Evolutionary conservation across 345 rosid genomes (phyloP).

Genomic region (Barbarea vulgaris): DNA sequence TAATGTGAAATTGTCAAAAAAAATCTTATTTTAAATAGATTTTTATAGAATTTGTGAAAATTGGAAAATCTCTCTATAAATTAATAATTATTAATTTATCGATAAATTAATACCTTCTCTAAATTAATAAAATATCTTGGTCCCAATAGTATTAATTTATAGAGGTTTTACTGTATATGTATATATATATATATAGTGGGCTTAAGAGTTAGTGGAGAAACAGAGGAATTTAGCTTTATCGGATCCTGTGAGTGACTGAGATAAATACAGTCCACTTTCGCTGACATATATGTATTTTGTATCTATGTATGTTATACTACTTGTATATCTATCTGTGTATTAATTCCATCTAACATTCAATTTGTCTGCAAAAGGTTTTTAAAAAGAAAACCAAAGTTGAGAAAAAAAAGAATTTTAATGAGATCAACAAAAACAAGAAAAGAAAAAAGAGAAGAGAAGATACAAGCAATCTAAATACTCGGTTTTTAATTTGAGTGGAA

Average conservation of each 20-base stretch:
- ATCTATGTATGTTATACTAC: not conserved
- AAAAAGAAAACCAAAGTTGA: not conserved
- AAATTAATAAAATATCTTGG: too few species aligned
- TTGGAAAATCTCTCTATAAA: too few species aligned
- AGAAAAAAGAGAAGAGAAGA: not conserved
- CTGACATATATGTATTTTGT: not conserved
- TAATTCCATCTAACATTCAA: conserved; percentile 26
- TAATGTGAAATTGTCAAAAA: too few species aligned
- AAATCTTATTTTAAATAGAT: too few species aligned
- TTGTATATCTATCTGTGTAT: conserved; percentile 8
- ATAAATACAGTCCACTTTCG: conserved; percentile 35
- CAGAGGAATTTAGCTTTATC: conserved; percentile 49
- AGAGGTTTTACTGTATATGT: too few species aligned
- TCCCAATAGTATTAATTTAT: too few species aligned
- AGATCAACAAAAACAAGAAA: not conserved
- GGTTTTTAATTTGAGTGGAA: conserved; percentile 7
- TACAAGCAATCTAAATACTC: conserved; percentile 12
- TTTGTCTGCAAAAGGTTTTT: conserved; percentile 21
- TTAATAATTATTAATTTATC: too few species aligned
- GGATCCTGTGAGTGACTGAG: conserved; percentile 67
- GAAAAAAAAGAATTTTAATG: not conserved
- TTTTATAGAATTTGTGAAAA: too few species aligned
- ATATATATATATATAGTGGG: not conserved
- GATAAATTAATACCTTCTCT: too few species aligned
- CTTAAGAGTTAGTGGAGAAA: conserved; percentile 39